A percentile compares a stretch with the other conserved stretches of the same genome.
These are phyloP conservation scores for Hypoxylon sp. DNA, from an alignment of 2,329 filamentous ascomycete genomes.

Conservation along the genomic window DNA sequence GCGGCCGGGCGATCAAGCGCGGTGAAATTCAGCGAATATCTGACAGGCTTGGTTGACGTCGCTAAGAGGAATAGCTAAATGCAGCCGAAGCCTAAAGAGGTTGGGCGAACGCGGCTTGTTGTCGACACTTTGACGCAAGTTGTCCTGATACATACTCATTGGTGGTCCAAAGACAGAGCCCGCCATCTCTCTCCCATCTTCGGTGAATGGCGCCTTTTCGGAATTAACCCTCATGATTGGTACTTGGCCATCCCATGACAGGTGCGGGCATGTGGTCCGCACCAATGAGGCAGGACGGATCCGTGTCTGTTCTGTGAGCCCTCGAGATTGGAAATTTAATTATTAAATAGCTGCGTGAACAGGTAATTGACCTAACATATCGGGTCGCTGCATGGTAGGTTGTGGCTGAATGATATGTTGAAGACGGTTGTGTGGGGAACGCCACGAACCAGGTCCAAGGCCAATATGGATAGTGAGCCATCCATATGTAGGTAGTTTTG, in stretches of 20 bases:
- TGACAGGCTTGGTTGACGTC: conserved; percentile 31
- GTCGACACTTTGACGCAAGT: conserved; percentile 33
- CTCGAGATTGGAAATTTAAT: conserved; percentile 12
- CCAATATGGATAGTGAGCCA: conserved; percentile 7
- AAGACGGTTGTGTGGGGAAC: conserved; percentile 23
- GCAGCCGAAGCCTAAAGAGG: conserved; percentile 43
- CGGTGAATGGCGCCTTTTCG: conserved; percentile 31
- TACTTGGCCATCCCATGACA: conserved; percentile 18
- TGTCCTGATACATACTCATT: conserved; percentile 33
- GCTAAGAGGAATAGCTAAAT: conserved; percentile 32
- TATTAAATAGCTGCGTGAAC: conserved; percentile 26
- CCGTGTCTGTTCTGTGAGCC: conserved; percentile 31
- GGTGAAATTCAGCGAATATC: conserved; percentile 40
- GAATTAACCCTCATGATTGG: conserved; percentile 29
- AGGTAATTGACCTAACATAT: conserved; percentile 28
- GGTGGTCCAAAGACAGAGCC: conserved; percentile 30
- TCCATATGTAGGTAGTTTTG: conserved; percentile 8
- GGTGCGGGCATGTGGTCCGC: conserved; percentile 25
- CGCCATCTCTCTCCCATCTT: conserved; percentile 25
- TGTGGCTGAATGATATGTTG: conserved; percentile 33
- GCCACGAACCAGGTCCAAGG: conserved; percentile 13
- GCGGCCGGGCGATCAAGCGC: conserved; percentile 22
- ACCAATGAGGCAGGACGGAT: conserved; percentile 31
- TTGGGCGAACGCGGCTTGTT: conserved; percentile 40
- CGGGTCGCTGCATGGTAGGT: conserved; percentile 18